Base-by-base conservation (phyloP, 257 asterid genomes). In the Ballota nigra region DNA sequence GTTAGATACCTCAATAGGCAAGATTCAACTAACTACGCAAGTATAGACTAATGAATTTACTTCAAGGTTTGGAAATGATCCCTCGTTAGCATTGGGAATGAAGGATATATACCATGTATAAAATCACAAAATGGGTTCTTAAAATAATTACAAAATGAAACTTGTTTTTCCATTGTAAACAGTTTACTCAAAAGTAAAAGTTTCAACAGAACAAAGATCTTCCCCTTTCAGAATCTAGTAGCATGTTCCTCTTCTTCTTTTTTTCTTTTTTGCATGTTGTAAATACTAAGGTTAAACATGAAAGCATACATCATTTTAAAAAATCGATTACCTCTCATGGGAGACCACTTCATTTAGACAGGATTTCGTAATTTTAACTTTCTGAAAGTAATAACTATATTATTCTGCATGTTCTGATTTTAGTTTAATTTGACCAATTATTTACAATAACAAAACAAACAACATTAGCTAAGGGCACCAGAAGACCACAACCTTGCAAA, bases 341-440 rank as follows among this genome's bases (percentile, higher is more conserved):
- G 52, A 63, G 5, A n/a, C 23, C n/a, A 28, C 60, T 28, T 45
- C 51, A 5, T 60, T 7, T 28, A 11, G 2, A 18, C 38, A 13
- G n/a, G 11, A 11, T 22, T 29, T 53, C 38, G 53, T 19, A 22
- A n/a, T 45, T 66, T 16, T 28, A n/a, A n/a, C 6, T 52, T 43
- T 19, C 15, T 4, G 16, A 57, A 40, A 20, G 28, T 13, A 12
- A 24, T 36, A 22, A 15, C 0, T 24, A 40, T n/a, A 28, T 53
- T 49, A 52, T 33, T 11, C 16, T 3, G 33, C 31, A 63, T 31
- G 52, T 53, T 63, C 33, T 38, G 47, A 36, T 34, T 84, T 38
- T 86, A 36, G 74, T 38, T 47, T 19, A 38, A 69, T 12, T 29
- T n/a, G 8, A 9, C 43, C 52, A 4, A 18, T 20, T 41, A 64